Percentiles rank a stretch among this genome's conserved stretches.
Conservation (phyloP, 202 grass and related monocot genomes). For the Sporobolus alterniflorus region DNA sequence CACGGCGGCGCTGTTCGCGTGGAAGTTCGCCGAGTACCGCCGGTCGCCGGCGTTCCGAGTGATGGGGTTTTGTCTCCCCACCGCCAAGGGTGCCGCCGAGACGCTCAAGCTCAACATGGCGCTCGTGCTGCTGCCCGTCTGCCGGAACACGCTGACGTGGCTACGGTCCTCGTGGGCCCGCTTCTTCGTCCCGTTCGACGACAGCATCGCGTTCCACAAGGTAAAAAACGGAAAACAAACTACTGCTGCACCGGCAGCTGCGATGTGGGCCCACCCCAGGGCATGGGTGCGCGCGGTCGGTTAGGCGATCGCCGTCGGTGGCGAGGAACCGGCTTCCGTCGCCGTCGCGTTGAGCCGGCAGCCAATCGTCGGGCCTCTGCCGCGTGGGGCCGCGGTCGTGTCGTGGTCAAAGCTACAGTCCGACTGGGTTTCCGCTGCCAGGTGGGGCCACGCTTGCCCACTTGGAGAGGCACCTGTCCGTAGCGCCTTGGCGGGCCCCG, state of each 20-base stretch:
- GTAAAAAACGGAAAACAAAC: constrained; percentile 20
- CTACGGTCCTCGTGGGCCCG: constrained; percentile 91
- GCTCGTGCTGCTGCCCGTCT: constrained; percentile 90
- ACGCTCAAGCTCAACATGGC: constrained; percentile 99
- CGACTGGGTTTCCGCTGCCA: neutral
- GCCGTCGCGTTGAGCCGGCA: neutral
- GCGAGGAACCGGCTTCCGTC: neutral
- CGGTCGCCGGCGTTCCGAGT: constrained; percentile 58
- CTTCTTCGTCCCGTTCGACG: constrained; percentile 96
- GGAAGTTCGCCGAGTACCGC: constrained; percentile 94
- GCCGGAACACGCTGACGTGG: constrained; percentile 97
- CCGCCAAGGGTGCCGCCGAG: constrained; percentile 94
- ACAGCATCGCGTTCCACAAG: constrained; percentile 99
- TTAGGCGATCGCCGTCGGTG: constrained; percentile 48
- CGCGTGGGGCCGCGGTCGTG: neutral
- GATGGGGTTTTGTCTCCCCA: constrained; percentile 92
- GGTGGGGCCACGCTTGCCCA: neutral
- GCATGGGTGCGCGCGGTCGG: neutral
- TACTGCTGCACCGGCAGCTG: neutral
- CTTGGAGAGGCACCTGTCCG: neutral
- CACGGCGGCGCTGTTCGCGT: constrained; percentile 74
- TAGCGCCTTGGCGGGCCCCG: neutral
- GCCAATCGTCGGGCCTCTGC: constrained; percentile 12
- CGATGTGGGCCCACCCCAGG: neutral
- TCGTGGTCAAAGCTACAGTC: neutral